Conservation (phyloP, 179 eudicot genomes). For the Corrigiola litoralis region DNA sequence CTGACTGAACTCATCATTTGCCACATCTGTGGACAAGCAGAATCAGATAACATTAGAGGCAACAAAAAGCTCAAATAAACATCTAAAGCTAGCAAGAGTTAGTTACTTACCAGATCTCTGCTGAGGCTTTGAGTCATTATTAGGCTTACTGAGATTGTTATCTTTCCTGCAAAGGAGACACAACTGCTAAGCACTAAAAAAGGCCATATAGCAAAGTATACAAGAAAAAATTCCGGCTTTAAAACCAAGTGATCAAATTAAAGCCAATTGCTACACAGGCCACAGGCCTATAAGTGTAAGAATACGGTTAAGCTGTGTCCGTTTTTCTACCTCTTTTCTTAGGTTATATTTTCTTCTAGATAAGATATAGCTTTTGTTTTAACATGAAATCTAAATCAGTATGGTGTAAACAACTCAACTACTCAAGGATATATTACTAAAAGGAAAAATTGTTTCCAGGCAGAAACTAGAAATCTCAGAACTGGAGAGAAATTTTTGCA, state of each 20-base stretch:
- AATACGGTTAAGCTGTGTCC: no score
- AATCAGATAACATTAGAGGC: slow-evolving; percentile 5
- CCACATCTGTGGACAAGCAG: slow-evolving; percentile 40
- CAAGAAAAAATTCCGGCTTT: background rate
- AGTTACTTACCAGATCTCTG: slow-evolving; percentile 65
- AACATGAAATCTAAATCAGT: no score
- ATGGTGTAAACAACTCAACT: no score
- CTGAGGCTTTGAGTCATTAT: slow-evolving; percentile 48
- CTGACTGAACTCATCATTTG: slow-evolving; percentile 65
- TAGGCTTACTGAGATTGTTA: slow-evolving; percentile 35
- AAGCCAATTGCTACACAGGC: background rate
- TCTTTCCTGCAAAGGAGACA: slow-evolving; percentile 66
- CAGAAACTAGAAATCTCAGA: no score
- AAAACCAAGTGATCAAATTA: background rate
- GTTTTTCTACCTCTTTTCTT: no score
- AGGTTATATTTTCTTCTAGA: no score
- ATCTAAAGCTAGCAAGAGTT: background rate
- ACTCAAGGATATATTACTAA: no score
- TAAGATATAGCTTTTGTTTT: no score
- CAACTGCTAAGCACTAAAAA: background rate
- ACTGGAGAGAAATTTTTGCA: no score
- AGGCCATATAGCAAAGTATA: background rate
- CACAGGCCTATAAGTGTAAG: background rate
- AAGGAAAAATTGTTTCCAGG: no score
- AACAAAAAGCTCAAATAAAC: background rate